These are phyloP conservation scores for Mercurialis annua DNA, from an alignment of 345 rosid species.

Conservation along the genomic window DNA sequence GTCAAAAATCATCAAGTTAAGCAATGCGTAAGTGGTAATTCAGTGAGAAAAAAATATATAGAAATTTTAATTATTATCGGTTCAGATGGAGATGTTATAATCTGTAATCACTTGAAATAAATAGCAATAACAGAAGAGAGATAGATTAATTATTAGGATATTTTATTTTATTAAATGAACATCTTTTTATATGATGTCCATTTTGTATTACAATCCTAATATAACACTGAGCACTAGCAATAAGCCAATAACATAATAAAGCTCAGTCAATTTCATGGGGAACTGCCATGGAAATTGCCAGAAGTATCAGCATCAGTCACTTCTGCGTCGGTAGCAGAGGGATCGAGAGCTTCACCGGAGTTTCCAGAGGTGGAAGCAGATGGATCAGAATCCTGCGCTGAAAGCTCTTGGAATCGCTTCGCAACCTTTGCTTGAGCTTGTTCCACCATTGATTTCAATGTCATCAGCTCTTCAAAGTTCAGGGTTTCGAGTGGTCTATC, in stretches of 20 bases:
- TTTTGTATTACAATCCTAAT: constrained; percentile 2
- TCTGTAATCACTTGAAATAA: too few species aligned
- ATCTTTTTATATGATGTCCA: neutral
- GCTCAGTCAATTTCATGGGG: constrained; percentile 2
- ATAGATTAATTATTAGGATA: neutral
- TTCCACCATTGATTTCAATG: neutral
- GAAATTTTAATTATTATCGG: too few species aligned
- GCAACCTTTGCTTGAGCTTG: neutral
- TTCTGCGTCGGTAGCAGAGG: neutral
- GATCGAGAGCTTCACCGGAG: neutral
- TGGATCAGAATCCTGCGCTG: neutral
- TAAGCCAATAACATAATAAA: neutral
- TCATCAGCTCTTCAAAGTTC: constrained; percentile 4
- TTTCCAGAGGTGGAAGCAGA: neutral
- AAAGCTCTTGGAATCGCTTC: neutral
- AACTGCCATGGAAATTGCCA: neutral
- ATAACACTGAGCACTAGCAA: neutral
- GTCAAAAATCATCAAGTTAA: too few species aligned
- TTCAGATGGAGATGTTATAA: too few species aligned
- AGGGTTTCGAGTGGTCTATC: constrained; percentile 17
- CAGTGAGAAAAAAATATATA: too few species aligned
- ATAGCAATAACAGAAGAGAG: too few species aligned
- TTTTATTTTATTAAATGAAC: constrained; percentile 1
- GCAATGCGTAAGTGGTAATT: too few species aligned
- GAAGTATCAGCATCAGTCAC: neutral